These are phyloP conservation scores for Benincasa hispida DNA, from an alignment of 306 rosid genomes.

Conservation along the genomic window DNA sequence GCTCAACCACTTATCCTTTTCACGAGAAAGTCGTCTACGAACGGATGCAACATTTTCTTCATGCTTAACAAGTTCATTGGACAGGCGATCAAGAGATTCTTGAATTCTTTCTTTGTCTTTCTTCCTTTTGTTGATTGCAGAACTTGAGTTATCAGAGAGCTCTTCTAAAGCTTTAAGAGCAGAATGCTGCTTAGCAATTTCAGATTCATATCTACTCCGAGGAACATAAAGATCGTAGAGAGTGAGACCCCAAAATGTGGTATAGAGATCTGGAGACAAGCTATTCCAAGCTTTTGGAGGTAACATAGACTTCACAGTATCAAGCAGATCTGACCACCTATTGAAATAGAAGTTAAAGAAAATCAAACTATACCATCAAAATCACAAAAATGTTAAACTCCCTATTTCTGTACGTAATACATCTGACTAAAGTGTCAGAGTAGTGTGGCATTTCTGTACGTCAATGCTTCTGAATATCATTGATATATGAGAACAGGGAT, in stretches of 20 bases:
- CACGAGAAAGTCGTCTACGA: constrained; percentile 67
- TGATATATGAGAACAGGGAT: too few relatives aligned
- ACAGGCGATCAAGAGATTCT: constrained; percentile 83
- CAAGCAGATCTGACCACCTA: constrained; percentile 90
- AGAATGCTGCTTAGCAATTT: constrained; percentile 80
- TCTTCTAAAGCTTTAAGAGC: constrained; percentile 87
- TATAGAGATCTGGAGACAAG: constrained; percentile 91
- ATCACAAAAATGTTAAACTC: neutral
- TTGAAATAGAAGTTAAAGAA: constrained; percentile 5
- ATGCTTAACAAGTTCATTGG: constrained; percentile 62
- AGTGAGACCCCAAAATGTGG: constrained; percentile 98
- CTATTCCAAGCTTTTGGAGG: constrained; percentile 98
- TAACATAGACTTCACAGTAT: constrained; percentile 68
- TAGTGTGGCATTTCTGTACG: neutral
- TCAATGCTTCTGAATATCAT: neutral
- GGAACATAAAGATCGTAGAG: constrained; percentile 93
- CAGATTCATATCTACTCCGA: constrained; percentile 74
- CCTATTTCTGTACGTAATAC: neutral
- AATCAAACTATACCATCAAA: neutral
- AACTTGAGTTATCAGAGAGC: constrained; percentile 90
- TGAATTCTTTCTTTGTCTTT: constrained; percentile 98
- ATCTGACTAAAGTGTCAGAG: neutral
- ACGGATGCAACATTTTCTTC: constrained; percentile 90
- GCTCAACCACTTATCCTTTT: constrained; percentile 92
- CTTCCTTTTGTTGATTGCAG: constrained; percentile 90